A percentile compares a stretch with the other conserved stretches of the same genome.
phyloP scores from a whole-genome alignment of 495 filamentous ascomycete genomes.

The Penicillium cosmopolitanum region DNA sequence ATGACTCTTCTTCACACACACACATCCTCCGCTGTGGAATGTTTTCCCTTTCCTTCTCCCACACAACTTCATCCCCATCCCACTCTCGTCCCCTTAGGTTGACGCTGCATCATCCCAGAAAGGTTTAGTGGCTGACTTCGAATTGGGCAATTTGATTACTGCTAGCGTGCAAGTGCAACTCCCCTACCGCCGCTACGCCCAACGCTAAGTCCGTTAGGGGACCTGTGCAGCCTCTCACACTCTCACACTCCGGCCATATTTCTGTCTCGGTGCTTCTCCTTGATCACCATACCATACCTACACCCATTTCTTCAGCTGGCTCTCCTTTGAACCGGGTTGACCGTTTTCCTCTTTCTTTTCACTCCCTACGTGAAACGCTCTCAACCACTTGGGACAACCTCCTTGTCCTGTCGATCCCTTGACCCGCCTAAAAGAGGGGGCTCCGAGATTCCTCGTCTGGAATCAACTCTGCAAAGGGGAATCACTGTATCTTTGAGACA shows the following conservation, averaged over 20 bases:
- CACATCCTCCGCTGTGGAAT: constrained; percentile 1
- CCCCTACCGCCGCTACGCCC: constrained; percentile 1
- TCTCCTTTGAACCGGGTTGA: not conserved
- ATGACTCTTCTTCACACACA: not conserved
- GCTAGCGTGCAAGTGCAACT: not conserved
- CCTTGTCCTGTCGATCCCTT: constrained; percentile 26
- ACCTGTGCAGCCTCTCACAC: not conserved
- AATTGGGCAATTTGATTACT: not conserved
- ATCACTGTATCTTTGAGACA: constrained; percentile 6
- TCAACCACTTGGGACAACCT: not conserved
- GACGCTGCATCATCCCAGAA: not conserved
- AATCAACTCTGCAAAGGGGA: not conserved
- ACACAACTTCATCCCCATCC: not conserved
- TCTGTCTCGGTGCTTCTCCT: too few species aligned
- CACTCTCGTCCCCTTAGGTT: constrained; percentile 7
- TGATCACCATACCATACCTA: too few species aligned
- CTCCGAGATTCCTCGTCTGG: not conserved
- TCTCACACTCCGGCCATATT: too few species aligned
- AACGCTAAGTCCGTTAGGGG: constrained; percentile 15
- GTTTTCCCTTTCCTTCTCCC: not conserved
- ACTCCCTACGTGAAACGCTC: not conserved
- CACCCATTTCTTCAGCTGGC: not conserved
- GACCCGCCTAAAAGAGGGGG: constrained; percentile 26
- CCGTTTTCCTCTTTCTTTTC: constrained; percentile 11
- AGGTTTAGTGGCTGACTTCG: constrained; percentile 1